Percentiles rank a stretch among this genome's conserved stretches.
Evolutionary conservation across 495 filamentous ascomycete species (phyloP).

Genomic region (Halenospora varia): DNA sequence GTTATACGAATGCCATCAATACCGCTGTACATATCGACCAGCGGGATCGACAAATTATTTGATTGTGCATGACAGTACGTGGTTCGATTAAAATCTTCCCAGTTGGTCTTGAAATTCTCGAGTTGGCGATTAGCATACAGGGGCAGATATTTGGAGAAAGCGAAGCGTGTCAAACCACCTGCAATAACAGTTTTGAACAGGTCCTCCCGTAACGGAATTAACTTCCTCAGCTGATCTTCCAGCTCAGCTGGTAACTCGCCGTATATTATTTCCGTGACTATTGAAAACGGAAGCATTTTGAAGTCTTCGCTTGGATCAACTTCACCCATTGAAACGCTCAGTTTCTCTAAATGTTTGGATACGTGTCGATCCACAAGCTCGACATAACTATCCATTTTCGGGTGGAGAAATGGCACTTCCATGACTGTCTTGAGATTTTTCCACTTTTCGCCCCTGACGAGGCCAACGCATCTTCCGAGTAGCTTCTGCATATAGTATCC

Average conservation of each 20-base stretch:
- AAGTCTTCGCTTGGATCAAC: conserved; percentile 32
- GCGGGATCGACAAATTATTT: conserved; percentile 4
- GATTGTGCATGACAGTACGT: conserved; percentile 6
- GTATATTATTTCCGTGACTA: conserved; percentile 33
- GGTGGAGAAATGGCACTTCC: conserved; percentile 11
- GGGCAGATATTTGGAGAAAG: conserved; percentile 19
- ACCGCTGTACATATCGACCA: conserved; percentile 23
- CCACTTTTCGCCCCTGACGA: conserved; percentile 31
- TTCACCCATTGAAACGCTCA: background rate
- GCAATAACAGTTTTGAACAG: conserved; percentile 26
- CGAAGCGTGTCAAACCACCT: conserved; percentile 29
- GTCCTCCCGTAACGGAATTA: conserved; percentile 26
- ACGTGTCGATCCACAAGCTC: background rate
- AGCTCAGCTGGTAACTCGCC: conserved; percentile 21
- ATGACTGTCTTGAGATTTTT: background rate
- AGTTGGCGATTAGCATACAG: conserved; percentile 18
- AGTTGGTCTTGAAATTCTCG: conserved; percentile 19
- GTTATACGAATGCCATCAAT: conserved; percentile 17
- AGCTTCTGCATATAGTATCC: conserved; percentile 8
- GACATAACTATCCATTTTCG: background rate
- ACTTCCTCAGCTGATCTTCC: conserved; percentile 12
- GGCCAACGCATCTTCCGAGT: conserved; percentile 35
- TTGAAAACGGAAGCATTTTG: conserved; percentile 32
- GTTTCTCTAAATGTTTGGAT: background rate
- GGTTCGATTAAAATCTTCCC: conserved; percentile 22